Evolutionary conservation across 306 rosid genomes (phyloP), one percentile per base, ranked within the genome.

Genomic region (Quercus engelmannii): DNA sequence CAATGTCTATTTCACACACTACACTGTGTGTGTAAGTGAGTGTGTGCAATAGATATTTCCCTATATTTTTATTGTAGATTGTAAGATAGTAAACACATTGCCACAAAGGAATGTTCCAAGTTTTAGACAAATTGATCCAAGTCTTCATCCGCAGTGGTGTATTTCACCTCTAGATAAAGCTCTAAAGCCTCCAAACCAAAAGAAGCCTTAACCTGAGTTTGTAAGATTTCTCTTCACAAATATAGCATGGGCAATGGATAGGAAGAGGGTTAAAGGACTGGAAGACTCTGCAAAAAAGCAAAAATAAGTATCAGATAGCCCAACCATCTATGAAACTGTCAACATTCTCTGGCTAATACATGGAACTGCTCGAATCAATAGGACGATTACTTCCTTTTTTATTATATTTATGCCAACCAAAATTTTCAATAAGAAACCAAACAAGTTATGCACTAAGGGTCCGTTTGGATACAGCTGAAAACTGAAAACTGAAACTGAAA

Each of bases 91-190:
- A 31, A 25, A 69, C 31, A 69, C 7, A 41, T 20, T 41, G 26
- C 55, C 3, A 70, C 18, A 9, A n/a, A 1, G 7, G 56, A 46
- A 17, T n/a, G 1, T 14, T 13, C 5, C 55, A n/a, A 25, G 41
- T 35, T 8, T 83, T 82, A 88, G 55, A 86, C 76, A 38, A 84
- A 80, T 23, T 82, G 81, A 20, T 84, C 23, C 49, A 88, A 52
- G 35, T 71, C 84, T 43, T 84, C 75, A 10, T 83, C 85, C 0
- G 67, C 49, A 1, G 74, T 78, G 14, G 86, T 84, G 84, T 86
- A 82, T 61, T 86, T 76, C 25, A 84, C 88, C 38, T 86, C 90
- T 12, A 87, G 90, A 61, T 86, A 89, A 71, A 89, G 87, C 43
- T 84, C 43, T 30, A 86, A 69, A 76, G 78, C 90, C 61, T 86